Percentiles rank a stretch among this genome's conserved stretches.
These are phyloP conservation scores for Nakazawaea populi DNA, from an alignment of 805 yeast genomes.

Conservation along the genomic window DNA sequence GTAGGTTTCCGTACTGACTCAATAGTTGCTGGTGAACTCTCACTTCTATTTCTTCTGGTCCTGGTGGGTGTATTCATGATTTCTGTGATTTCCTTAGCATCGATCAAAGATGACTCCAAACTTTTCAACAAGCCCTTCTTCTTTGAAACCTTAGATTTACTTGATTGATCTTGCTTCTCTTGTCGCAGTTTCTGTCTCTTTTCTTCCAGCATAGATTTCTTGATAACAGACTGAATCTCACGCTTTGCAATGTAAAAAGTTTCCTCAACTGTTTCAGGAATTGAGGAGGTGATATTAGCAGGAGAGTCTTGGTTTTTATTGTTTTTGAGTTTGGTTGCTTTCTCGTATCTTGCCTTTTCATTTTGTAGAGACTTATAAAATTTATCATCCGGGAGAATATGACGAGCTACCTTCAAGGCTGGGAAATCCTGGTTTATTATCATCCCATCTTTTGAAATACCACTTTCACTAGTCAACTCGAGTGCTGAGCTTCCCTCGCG, in stretches of 20 bases:
- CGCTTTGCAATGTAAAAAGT: neutral
- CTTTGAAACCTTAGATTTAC: neutral
- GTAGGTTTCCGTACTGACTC: neutral
- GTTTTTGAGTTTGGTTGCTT: neutral
- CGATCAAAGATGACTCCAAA: neutral
- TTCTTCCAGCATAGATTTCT: neutral
- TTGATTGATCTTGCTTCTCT: neutral
- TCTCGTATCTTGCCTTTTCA: neutral
- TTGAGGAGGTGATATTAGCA: too few relatives aligned
- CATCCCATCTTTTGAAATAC: neutral
- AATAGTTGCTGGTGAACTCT: neutral
- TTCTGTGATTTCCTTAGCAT: neutral
- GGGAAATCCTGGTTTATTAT: constrained; percentile 8
- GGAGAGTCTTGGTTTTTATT: neutral
- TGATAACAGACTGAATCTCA: neutral
- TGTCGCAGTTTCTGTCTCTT: neutral
- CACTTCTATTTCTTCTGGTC: neutral
- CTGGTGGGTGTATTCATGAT: neutral
- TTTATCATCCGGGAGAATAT: neutral
- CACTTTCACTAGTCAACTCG: neutral
- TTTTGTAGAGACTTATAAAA: constrained; percentile 1
- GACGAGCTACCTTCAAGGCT: neutral
- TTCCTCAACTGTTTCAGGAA: neutral
- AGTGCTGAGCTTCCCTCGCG: neutral
- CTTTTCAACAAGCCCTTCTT: neutral